A percentile compares a stretch with the other conserved stretches of the same genome.
Conservation (phyloP, 1,284 basidiomycete species). For the Rhizoctonia solani region DNA sequence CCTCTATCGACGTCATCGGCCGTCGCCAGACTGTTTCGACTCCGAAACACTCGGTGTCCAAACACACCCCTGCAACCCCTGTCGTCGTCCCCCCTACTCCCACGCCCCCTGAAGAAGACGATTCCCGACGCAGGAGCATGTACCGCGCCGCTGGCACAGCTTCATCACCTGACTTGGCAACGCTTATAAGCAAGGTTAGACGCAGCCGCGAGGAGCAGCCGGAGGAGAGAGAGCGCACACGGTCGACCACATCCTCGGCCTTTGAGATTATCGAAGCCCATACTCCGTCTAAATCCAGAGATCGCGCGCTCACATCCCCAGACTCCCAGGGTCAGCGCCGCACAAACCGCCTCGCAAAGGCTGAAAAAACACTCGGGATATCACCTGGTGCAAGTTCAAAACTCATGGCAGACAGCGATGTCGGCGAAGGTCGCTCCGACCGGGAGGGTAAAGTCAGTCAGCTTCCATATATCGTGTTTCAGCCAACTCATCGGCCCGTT, state of each 20-base stretch:
- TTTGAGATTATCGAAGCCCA: conserved; percentile 26
- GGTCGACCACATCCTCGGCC: conserved; percentile 48
- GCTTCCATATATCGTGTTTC: not conserved
- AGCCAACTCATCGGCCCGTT: not conserved
- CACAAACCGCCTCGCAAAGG: conserved; percentile 27
- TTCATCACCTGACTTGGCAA: conserved; percentile 85
- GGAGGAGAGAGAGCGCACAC: conserved; percentile 46
- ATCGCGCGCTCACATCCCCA: conserved; percentile 15
- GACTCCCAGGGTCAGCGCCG: conserved; percentile 9
- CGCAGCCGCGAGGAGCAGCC: conserved; percentile 57
- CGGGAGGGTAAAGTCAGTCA: conserved; percentile 31
- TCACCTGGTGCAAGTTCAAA: too few relatives aligned
- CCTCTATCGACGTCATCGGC: conserved; percentile 46
- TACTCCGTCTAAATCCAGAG: not conserved
- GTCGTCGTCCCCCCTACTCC: conserved; percentile 64
- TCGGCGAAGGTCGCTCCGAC: conserved; percentile 18
- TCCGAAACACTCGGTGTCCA: conserved; percentile 1
- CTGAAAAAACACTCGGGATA: conserved; percentile 36
- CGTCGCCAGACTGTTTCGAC: conserved; percentile 19
- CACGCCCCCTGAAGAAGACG: conserved; percentile 56
- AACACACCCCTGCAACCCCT: conserved; percentile 36
- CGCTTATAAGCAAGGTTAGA: conserved; percentile 77
- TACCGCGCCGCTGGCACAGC: conserved; percentile 86
- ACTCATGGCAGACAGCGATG: too few relatives aligned
- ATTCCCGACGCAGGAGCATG: conserved; percentile 77